Evolutionary conservation across 352 stramenopile genomes (phyloP), one percentile per base, ranked within the genome.

Genomic region (Aphanomyces euteiches): DNA sequence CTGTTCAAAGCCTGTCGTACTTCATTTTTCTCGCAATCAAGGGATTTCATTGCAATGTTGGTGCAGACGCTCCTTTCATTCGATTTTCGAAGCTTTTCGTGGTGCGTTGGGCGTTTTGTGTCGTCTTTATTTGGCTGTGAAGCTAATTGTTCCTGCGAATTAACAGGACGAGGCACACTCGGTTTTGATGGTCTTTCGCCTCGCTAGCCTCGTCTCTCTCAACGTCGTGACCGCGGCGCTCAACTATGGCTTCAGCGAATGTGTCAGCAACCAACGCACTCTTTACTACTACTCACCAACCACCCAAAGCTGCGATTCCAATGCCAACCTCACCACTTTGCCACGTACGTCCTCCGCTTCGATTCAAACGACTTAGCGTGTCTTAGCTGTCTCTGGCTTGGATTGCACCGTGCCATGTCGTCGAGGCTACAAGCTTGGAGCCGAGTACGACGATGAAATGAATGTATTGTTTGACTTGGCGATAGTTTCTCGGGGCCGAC

Each of bases 171-270:
- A 53, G n/a, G 45, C 45, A 53, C 13, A 53, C 13, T 53, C n/a
- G 13, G 45, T 53, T 15, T 53, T 2, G 28, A 28, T 28, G 28
- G 28, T 28, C 28, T 28, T 28, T 28, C 28, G 28, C 28, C 28
- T 28, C 28, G 28, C 28, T 28, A 28, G 28, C 28, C 28, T 28
- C 28, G 28, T 28, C 0, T 28, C 28, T 28, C 28, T 2, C 28
- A 28, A 28, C 74, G 4, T 77, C 76, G 43, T 12, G n/a, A 1
- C 8, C 15, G 10, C 43, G 43, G 54, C 17, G 28, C 36, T 67
- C n/a, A 43, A 54, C 66, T 94, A 92, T 59, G 86, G 84, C 72
- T 94, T 91, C 61, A 84, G 83, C 69, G 84, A 92, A 73, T 94
- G 84, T 71, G 80, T 90, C n/a, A 78, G 90, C 66, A 82, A 90